A percentile compares a stretch with the other conserved stretches of the same genome.
phyloP scores from a whole-genome alignment of 2,329 filamentous ascomycete genomes.

The Polychaeton citri region DNA sequence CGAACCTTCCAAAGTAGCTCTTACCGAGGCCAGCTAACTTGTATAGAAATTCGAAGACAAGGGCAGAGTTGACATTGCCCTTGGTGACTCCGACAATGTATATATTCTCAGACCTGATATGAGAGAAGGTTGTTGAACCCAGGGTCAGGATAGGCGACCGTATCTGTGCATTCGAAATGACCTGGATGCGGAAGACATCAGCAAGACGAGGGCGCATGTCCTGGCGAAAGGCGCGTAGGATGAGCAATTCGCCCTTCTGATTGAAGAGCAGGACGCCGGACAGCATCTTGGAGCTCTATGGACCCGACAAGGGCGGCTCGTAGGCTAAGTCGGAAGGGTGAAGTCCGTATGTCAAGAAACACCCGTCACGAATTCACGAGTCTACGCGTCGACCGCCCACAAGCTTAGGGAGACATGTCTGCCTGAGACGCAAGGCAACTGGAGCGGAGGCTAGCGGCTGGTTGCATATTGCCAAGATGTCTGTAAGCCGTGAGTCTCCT shows the following conservation, averaged over 20 bases:
- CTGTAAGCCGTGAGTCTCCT: too few species aligned
- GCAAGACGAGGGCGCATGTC: conserved; percentile 95
- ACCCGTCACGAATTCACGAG: too few species aligned
- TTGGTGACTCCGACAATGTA: conserved; percentile 96
- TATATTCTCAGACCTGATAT: conserved; percentile 99
- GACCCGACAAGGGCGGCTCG: too few species aligned
- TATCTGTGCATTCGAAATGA: conserved; percentile 96
- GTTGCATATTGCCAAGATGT: too few species aligned
- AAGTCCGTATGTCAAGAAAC: too few species aligned
- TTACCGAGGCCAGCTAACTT: conserved; percentile 78
- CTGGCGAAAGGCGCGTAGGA: conserved; percentile 96
- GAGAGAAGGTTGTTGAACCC: conserved; percentile 95
- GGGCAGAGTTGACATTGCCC: conserved; percentile 95
- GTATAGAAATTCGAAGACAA: conserved; percentile 97
- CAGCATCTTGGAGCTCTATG: conserved; percentile 55
- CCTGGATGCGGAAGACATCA: conserved; percentile 96
- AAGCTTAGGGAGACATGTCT: too few species aligned
- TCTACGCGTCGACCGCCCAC: too few species aligned
- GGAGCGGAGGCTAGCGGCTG: too few species aligned
- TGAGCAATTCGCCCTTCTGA: conserved; percentile 98
- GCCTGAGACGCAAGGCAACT: too few species aligned
- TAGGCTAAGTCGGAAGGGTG: too few species aligned
- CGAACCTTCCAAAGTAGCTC: conserved; percentile 97
- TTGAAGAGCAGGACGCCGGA: conserved; percentile 98
- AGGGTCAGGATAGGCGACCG: conserved; percentile 94